Evolutionary conservation across 208 protist species (phyloP), one percentile per base, ranked within the genome.

Genomic region (Crithidia acanthocephali): DNA sequence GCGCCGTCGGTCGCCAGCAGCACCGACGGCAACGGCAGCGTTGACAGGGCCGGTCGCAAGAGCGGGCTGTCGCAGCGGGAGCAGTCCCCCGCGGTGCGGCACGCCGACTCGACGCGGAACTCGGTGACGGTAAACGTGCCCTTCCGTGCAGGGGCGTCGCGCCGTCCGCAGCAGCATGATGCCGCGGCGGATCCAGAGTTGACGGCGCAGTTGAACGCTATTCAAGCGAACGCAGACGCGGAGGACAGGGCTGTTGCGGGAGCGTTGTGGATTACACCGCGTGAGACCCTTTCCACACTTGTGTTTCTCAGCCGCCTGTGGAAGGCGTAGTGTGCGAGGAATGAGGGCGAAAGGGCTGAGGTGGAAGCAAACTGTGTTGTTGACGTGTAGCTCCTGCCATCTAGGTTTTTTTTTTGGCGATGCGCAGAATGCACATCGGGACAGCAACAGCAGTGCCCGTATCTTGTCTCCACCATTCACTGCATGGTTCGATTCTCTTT

Each of bases 261-360:
- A 0, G 56, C 56, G 22, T n/a, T 61, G 33, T 61, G 56, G 56
- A 61, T 61, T 28, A 61, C 56, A 8, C 56, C 56, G 3, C 56
- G 56, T 27, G 56, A 61, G 22, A 61, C 56, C 1, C 20, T 61
- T n/a, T 61, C 56, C 11, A 61, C 56, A 20, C 56, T 61, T 18
- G 9, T 47, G 20, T 61, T 61, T 16, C 56, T 61, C 33, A 61
- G 56, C 16, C 56, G 56, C 1, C 35, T 61, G 0, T 61, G 56
- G 56, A 61, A 61, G 56, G 56, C 33, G 56, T 61, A 61, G n/a
- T 7, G 30, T n/a, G n/a, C n/a, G n/a, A n/a, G n/a, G n/a, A n/a
- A 40, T 23, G n/a, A 3, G 10, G 30, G 18, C 53, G n/a, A 33
- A 40, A 58, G 8, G 30, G 25, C n/a, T n/a, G n/a, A n/a, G n/a